phyloP scores from a whole-genome alignment of 345 rosid species.

The Kernera saxatilis region DNA sequence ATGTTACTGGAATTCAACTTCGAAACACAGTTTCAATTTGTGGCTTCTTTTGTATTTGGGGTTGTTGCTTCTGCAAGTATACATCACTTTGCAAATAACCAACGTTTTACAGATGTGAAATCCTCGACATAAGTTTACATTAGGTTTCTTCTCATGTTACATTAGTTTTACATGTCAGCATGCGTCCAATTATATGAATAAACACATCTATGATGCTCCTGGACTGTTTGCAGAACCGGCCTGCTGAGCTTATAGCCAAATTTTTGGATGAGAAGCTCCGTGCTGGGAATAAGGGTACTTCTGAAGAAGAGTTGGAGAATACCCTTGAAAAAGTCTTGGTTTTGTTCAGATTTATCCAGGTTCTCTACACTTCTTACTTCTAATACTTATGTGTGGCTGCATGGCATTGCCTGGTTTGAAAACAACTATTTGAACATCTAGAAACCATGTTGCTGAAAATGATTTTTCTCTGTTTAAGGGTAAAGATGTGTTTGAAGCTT shows the following conservation, averaged over 20 bases:
- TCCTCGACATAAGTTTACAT: neutral
- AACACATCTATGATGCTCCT: neutral
- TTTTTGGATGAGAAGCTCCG: slow-evolving; percentile 95
- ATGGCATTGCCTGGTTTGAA: neutral
- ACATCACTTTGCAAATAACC: neutral
- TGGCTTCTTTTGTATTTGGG: neutral
- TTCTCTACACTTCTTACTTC: slow-evolving; percentile 13
- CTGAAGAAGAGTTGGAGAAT: slow-evolving; percentile 94
- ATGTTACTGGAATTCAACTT: neutral
- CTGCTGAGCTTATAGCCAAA: slow-evolving; percentile 92
- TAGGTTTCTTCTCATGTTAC: neutral
- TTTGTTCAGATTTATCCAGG: slow-evolving; percentile 92
- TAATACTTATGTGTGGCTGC: neutral
- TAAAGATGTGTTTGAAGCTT: slow-evolving; percentile 92
- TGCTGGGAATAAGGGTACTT: slow-evolving; percentile 93
- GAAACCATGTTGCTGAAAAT: neutral
- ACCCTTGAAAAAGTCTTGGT: slow-evolving; percentile 85
- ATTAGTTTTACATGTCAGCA: neutral
- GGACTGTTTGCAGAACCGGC: slow-evolving; percentile 60
- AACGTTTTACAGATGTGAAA: neutral
- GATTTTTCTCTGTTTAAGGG: slow-evolving; percentile 42
- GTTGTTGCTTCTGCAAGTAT: neutral
- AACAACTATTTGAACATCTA: neutral
- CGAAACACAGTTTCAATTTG: neutral
- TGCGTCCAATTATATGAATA: neutral